These are phyloP conservation scores for Kwoniella sp. DNA, from an alignment of 768 basidiomycete species.

Conservation along the genomic window DNA sequence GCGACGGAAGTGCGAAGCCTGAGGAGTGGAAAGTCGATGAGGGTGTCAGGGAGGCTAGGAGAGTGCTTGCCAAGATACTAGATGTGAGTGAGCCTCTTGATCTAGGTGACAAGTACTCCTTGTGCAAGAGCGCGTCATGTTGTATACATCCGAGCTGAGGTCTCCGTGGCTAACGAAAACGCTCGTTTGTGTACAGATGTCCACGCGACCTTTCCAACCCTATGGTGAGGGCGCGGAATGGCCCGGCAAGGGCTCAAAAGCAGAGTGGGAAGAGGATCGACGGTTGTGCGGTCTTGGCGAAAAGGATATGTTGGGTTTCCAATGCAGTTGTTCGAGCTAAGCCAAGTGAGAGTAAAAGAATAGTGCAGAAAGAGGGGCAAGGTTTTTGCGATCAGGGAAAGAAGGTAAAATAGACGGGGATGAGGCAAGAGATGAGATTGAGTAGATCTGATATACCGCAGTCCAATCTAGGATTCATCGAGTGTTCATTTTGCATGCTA, in stretches of 20 bases:
- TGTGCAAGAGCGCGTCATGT: no score
- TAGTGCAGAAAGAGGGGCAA: background rate
- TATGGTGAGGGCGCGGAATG: conserved; percentile 72
- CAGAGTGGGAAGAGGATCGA: conserved; percentile 61
- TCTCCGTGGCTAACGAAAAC: background rate
- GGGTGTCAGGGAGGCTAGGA: conserved; percentile 66
- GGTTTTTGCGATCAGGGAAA: no score
- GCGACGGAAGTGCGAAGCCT: conserved; percentile 5
- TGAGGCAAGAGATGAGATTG: background rate
- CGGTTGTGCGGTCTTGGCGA: conserved; percentile 80
- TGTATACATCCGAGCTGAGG: no score
- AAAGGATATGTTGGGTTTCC: conserved; percentile 77
- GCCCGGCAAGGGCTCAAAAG: conserved; percentile 52
- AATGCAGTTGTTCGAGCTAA: conserved; percentile 85
- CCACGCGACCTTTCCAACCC: conserved; percentile 75
- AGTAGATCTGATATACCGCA: background rate
- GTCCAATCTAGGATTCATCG: background rate
- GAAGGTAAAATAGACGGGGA: no score
- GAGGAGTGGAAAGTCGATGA: conserved; percentile 38
- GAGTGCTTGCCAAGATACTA: conserved; percentile 76
- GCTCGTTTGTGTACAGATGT: conserved; percentile 66
- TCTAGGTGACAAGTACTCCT: conserved; percentile 2
- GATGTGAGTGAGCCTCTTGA: conserved; percentile 62
- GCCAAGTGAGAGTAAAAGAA: no score
- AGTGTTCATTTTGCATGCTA: conserved; percentile 1